These are phyloP conservation scores for Ceratopteris richardii DNA, from an alignment of 75 land plant species.

Conservation along the genomic window DNA sequence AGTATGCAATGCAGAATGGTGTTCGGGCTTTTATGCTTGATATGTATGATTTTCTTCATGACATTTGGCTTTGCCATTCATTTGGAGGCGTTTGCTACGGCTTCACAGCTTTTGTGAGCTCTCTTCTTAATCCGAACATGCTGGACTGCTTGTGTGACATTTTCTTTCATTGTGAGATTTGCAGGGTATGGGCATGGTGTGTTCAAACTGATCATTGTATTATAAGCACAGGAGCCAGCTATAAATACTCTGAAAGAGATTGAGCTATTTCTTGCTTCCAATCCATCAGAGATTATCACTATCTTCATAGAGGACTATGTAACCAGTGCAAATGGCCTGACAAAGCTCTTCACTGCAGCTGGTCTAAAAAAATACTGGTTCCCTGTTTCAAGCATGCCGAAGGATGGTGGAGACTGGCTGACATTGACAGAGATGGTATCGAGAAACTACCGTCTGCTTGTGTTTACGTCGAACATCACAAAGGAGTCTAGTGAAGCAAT, in stretches of 20 bases:
- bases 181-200: too few relatives aligned
- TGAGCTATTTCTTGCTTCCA: constrained; percentile 38
- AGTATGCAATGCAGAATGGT: constrained; percentile 62
- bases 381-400: constrained; percentile 70
- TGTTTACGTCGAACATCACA: constrained; percentile 50
- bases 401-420: constrained; percentile 71
- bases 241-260: constrained; percentile 62
- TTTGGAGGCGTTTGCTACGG: constrained; percentile 51
- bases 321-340: constrained; percentile 39
- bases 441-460: constrained; percentile 55
- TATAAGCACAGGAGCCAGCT: constrained; percentile 77
- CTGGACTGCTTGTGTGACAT: too few relatives aligned
- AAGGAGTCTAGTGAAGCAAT: constrained; percentile 77
- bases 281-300: constrained; percentile 64
- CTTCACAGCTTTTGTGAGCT: constrained; percentile 67
- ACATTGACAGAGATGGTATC: constrained; percentile 54
- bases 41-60: constrained; percentile 60
- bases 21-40: constrained; percentile 69
- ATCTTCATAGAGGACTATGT: constrained; percentile 87
- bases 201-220: too few relatives aligned
- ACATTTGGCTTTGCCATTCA: constrained; percentile 78
- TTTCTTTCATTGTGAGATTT: too few relatives aligned
- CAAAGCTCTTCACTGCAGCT: constrained; percentile 50
- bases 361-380: constrained; percentile 67
- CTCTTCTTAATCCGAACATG: too few relatives aligned